Base-by-base conservation (phyloP, 1,139 yeast species). In the Geotrichum cucujoidarum region DNA sequence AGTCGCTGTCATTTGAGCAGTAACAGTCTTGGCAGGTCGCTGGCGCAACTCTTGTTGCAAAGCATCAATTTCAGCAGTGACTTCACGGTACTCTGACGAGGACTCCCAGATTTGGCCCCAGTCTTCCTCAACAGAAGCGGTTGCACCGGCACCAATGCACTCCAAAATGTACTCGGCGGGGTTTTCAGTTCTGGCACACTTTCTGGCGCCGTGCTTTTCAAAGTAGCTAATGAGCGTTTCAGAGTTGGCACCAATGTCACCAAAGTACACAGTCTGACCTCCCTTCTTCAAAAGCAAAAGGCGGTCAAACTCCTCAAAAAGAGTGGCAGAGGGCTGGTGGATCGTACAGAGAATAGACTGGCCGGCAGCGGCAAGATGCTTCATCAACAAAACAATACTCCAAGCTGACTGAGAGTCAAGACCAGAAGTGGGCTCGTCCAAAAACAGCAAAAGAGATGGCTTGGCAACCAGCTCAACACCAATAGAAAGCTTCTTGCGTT, bases 351-450 rank as follows among this genome's bases (percentile, higher is more conserved):
- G 67, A 56, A 84, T 80, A 31, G 92, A 88, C 65, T 84, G 94
- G 14, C 94, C 94, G 55, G 80, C 80, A 59, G 77, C 72, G 14
- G 90, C 84, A 49, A 84, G 72, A 60, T 79, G 80, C 64, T 84
- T 75, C 76, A 84, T 75, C 64, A 50, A 40, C 11, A 44, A 25
- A 11, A 48, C 43, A 42, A 50, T 45, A 31, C 88, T 76, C 90
- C 90, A 84, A 8, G 95, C 90, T 51, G 95, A 82, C 67, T 85
- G 94, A 13, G 95, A 84, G 63, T 87, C 95, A 54, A 87, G 73
- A 58, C 95, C 95, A 8, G 95, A 86, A 21, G 95, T 87, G 6
- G 95, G 95, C 63, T 87, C 95, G 68, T 87, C 95, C 61, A 87
- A 74, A 67, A 87, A 87, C 48, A 87, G 70, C 53, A 87, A 69